Conservation (phyloP, 352 stramenopile genomes). For the Phytophthora lateralis region DNA sequence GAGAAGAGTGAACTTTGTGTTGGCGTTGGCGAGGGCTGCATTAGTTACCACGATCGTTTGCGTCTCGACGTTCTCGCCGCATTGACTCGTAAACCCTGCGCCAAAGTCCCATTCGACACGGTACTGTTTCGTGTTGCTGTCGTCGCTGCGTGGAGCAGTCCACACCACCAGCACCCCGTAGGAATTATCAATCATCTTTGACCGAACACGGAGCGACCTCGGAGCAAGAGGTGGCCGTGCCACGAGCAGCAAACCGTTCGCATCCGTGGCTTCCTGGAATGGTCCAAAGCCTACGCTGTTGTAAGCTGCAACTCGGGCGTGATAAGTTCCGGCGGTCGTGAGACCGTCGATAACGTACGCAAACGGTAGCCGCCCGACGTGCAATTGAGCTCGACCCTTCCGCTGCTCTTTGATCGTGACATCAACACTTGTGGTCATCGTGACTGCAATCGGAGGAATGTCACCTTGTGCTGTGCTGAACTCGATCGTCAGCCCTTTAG, state of each 20-base stretch:
- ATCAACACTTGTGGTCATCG: conserved; percentile 1
- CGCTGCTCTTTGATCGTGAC: conserved; percentile 45
- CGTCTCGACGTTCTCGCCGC: conserved; percentile 73
- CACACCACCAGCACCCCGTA: conserved; percentile 65
- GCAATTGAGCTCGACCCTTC: conserved; percentile 61
- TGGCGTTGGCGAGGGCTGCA: background rate
- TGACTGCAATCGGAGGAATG: conserved; percentile 36
- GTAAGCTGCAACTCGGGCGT: conserved; percentile 92
- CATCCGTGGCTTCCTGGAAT: conserved; percentile 54
- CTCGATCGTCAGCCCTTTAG: conserved; percentile 50
- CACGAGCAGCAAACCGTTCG: conserved; percentile 40
- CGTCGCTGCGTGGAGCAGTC: conserved; percentile 85
- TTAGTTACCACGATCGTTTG: conserved; percentile 56
- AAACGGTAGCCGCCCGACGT: conserved; percentile 79
- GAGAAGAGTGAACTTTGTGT: conserved; percentile 19
- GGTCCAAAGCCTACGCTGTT: conserved; percentile 93
- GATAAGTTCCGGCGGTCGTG: conserved; percentile 74
- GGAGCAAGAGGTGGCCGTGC: conserved; percentile 39
- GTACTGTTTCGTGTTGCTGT: conserved; percentile 77
- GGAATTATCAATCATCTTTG: conserved; percentile 45
- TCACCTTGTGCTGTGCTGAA: conserved; percentile 66
- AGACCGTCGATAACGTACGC: conserved; percentile 87
- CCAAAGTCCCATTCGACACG: conserved; percentile 95
- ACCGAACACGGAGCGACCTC: conserved; percentile 80
- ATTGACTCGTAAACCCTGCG: conserved; percentile 84